A percentile compares a stretch with the other conserved stretches of the same genome.
Conservation (phyloP, 208 protist genomes). For the Naegleria gruberi region DNA sequence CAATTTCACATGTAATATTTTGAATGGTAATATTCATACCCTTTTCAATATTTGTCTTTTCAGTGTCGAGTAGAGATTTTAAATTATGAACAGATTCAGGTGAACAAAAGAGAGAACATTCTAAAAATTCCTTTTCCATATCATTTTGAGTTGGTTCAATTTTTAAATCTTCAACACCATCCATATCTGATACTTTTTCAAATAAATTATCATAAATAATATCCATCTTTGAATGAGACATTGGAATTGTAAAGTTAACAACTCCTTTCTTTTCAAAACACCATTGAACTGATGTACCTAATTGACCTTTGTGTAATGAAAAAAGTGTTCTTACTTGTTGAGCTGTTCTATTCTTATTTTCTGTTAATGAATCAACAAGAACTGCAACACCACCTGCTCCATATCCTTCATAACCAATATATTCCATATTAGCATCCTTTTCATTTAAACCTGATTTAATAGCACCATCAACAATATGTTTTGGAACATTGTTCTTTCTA, state of each 20-base stretch:
- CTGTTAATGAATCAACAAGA: not conserved
- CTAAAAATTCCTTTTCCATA: not conserved
- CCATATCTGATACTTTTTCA: not conserved
- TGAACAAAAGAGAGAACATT: not conserved
- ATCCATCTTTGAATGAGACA: not conserved
- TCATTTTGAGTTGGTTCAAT: not conserved
- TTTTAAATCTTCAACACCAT: not conserved
- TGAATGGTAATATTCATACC: not conserved
- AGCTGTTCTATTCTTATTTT: conserved; percentile 1
- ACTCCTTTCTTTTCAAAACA: not conserved
- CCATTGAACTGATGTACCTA: not conserved
- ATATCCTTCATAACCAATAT: not conserved
- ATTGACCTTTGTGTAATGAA: not conserved
- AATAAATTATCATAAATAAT: not conserved
- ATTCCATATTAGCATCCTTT: not conserved
- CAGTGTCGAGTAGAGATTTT: not conserved
- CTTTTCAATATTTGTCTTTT: not conserved
- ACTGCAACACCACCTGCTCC: not conserved
- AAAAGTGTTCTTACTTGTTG: not conserved
- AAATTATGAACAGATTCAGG: not conserved
- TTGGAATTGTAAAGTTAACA: not conserved
- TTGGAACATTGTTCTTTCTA: not conserved
- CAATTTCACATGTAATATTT: not conserved
- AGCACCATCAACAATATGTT: not conserved
- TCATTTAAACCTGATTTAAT: not conserved